Percentiles rank a stretch among this genome's conserved stretches.
These are phyloP conservation scores for Agaricales sp. DNA, from an alignment of 1,284 basidiomycete genomes.

Conservation along the genomic window DNA sequence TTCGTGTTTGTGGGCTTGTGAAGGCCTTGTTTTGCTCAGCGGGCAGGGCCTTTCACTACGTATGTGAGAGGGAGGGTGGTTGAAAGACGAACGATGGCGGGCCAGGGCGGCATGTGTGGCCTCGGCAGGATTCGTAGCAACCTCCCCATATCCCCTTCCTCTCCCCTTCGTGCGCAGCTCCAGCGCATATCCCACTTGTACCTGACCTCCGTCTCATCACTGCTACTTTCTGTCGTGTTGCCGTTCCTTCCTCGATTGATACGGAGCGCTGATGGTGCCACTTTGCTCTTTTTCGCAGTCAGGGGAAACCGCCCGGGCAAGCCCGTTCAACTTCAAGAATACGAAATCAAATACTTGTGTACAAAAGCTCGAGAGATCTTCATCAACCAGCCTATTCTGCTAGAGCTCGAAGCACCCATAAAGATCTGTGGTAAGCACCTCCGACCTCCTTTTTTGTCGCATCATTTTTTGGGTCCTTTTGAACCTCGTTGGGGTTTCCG, in stretches of 20 bases:
- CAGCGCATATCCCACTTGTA: not conserved
- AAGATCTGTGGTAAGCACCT: slow-evolving; percentile 85
- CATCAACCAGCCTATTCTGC: slow-evolving; percentile 90
- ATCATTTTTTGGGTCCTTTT: not conserved
- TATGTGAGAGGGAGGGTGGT: not conserved
- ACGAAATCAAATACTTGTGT: slow-evolving; percentile 94
- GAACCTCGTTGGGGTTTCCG: not conserved
- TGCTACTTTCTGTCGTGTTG: not conserved
- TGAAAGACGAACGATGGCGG: not conserved
- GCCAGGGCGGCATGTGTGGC: too few species aligned
- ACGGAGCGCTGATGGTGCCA: not conserved
- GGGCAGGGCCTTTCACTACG: not conserved
- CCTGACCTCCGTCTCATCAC: not conserved
- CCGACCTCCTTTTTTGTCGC: not conserved
- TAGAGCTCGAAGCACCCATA: slow-evolving; percentile 92
- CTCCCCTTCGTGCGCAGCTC: not conserved
- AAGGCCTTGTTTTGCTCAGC: not conserved
- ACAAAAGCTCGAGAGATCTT: slow-evolving; percentile 94
- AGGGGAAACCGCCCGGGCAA: slow-evolving; percentile 92
- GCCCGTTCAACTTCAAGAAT: slow-evolving; percentile 89
- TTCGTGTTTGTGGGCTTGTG: not conserved
- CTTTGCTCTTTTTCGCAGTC: slow-evolving; percentile 36
- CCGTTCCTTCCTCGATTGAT: not conserved
- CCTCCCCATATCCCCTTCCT: too few species aligned
- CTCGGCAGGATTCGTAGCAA: too few species aligned